Conservation (phyloP, 2,329 filamentous ascomycete genomes). For the Lachnellula suecica region DNA sequence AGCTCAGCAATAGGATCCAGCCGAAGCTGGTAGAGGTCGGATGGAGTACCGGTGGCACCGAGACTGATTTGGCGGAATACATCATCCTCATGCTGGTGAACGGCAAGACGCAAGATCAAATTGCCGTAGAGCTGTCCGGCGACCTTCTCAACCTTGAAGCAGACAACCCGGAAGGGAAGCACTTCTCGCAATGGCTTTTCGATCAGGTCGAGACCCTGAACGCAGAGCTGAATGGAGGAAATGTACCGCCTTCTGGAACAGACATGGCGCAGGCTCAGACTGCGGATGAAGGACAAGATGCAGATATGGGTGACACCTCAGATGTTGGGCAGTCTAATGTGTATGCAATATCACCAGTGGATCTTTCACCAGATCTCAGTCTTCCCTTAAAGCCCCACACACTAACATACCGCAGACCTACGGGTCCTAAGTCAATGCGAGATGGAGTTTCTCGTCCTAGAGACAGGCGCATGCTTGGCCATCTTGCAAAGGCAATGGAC, state of each 20-base stretch:
- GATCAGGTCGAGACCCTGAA: constrained; percentile 73
- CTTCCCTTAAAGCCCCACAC: constrained; percentile 14
- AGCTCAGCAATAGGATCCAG: constrained; percentile 79
- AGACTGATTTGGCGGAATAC: constrained; percentile 80
- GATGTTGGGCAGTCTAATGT: constrained; percentile 50
- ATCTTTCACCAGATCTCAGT: constrained; percentile 10
- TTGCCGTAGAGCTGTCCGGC: constrained; percentile 81
- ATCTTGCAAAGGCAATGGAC: constrained; percentile 81
- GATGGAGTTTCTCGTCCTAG: constrained; percentile 61
- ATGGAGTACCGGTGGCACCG: constrained; percentile 77
- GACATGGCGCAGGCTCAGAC: constrained; percentile 57
- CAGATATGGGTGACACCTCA: constrained; percentile 66
- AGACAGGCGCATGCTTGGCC: constrained; percentile 81
- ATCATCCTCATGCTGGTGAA: constrained; percentile 97
- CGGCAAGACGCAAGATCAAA: constrained; percentile 87
- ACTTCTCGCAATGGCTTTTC: constrained; percentile 94
- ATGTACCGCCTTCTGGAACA: constrained; percentile 23
- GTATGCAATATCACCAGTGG: constrained; percentile 45
- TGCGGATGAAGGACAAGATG: constrained; percentile 54
- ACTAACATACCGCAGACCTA: constrained; percentile 67
- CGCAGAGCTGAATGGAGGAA: constrained; percentile 56
- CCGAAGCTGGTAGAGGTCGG: constrained; percentile 90
- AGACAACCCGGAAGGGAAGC: constrained; percentile 77
- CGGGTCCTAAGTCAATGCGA: constrained; percentile 93
- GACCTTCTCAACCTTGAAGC: constrained; percentile 81